Base-by-base conservation (phyloP, 1,284 basidiomycete genomes). In the Vanrija humicola region DNA sequence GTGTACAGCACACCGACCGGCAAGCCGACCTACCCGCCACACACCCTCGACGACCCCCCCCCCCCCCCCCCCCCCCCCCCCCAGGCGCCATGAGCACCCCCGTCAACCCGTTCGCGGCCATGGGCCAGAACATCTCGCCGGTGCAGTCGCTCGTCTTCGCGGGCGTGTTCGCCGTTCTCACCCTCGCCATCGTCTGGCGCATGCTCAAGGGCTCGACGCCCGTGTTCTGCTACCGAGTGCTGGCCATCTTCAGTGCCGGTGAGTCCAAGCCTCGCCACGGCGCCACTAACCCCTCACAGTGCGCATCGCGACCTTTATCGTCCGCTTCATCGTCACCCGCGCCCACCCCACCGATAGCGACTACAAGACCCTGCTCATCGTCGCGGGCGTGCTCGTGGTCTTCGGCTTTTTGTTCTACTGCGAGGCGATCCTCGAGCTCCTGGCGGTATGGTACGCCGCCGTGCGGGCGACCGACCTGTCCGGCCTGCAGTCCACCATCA, bases 401-500 rank as follows among this genome's bases (percentile, higher is more conserved):
- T 50, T 46, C 3, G 55, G 46, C 18, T 56, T 56, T 38, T 46
- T 56, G 18, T 56, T 56, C 38, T 34, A 52, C 10, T 46, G 43
- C 21, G 55, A 56, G 43, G 50, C 50, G 7, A 38, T 52, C 6
- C 50, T 56, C 29, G 25, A 38, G 25, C 46, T 56, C 18, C 38
- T 56, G 15, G 52, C 48, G 28, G 50, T 52, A n/a, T 56, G 50
- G 50, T 44, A 10, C 16, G 40, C 43, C 34, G 29, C 21, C 6
- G 34, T 52, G 38, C 50, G 55, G 7, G 47, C 43, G 3, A 18
- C 40, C 23, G 42, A 48, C 25, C 43, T 38, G 6, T 25, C 16
- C 23, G 15, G 46, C 14, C 19, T 54, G 12, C 34, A 34, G 34
- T 14, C 9, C 34, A 34, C 10, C 9, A 34, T 34, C 34, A 34